phyloP scores from a whole-genome alignment of 2,329 filamentous ascomycete genomes.

The Colletotrichum spinosum region DNA sequence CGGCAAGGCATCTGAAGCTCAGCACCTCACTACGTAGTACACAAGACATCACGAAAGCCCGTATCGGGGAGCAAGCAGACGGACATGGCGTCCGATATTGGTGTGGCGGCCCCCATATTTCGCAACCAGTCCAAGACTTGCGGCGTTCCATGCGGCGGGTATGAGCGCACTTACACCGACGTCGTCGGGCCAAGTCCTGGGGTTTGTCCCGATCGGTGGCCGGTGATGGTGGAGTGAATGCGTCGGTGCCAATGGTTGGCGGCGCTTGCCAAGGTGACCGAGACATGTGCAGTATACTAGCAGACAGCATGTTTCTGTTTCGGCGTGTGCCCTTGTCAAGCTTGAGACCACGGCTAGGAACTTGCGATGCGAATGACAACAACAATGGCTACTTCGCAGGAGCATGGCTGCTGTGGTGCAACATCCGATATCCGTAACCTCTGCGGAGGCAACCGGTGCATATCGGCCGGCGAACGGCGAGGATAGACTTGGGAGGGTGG shows the following conservation, averaged over 20 bases:
- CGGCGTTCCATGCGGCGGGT: slow-evolving; percentile 24
- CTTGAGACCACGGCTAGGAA: background rate
- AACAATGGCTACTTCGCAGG: slow-evolving; percentile 11
- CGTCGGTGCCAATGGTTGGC: background rate
- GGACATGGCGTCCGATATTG: slow-evolving; percentile 28
- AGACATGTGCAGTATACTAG: background rate
- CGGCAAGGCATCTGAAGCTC: background rate
- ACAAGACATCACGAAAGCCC: background rate
- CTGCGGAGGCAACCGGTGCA: background rate
- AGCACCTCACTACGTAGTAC: background rate
- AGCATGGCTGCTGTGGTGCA: background rate
- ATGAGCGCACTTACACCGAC: slow-evolving; percentile 12
- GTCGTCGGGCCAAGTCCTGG: slow-evolving; percentile 16
- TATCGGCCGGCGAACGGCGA: background rate
- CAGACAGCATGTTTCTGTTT: background rate
- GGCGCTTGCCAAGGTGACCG: slow-evolving; percentile 21
- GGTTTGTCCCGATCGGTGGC: slow-evolving; percentile 28
- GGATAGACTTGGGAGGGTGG: background rate
- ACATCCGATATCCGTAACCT: background rate
- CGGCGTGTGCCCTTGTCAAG: background rate
- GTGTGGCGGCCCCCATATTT: slow-evolving; percentile 29
- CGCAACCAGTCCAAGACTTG: slow-evolving; percentile 6
- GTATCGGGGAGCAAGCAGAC: background rate
- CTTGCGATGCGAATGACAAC: background rate
- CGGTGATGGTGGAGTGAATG: slow-evolving; percentile 7